phyloP scores from a whole-genome alignment of 1,139 yeast species.

The Debaryomyces singareniensis region DNA sequence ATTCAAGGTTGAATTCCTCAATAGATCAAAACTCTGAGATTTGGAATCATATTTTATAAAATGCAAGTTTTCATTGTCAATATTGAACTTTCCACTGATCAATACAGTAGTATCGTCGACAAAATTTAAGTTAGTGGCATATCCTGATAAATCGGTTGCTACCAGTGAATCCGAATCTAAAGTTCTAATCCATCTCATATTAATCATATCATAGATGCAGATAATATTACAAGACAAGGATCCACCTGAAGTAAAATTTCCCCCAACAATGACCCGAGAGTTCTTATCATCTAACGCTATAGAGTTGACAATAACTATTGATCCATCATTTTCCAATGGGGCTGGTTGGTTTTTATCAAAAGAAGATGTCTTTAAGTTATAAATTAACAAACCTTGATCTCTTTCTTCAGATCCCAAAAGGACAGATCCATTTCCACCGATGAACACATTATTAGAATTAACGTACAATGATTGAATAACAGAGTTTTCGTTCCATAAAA shows the following conservation, averaged over 20 bases:
- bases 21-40: constrained; percentile 17
- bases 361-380: constrained; percentile 36
- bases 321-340: constrained; percentile 20
- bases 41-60: constrained; percentile 52
- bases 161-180: not conserved
- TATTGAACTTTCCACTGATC: constrained; percentile 55
- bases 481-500: constrained; percentile 33
- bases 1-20: constrained; percentile 17
- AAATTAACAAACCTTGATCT: constrained; percentile 45
- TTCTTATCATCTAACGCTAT: constrained; percentile 48
- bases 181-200: constrained; percentile 47
- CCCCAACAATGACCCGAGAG: constrained; percentile 63
- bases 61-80: constrained; percentile 25
- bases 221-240: constrained; percentile 54
- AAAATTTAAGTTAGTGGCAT: constrained; percentile 50
- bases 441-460: constrained; percentile 32
- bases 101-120: constrained; percentile 45
- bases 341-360: constrained; percentile 46
- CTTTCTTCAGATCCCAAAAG: constrained; percentile 13
- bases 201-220: constrained; percentile 59
- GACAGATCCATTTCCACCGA: constrained; percentile 49
- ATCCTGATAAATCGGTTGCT: constrained; percentile 39
- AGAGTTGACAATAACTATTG: constrained; percentile 39
- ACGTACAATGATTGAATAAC: constrained; percentile 38
- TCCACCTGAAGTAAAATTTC: constrained; percentile 61